Base-by-base conservation (phyloP, 2,329 filamentous ascomycete genomes). In the Nannizzia gypsea region DNA sequence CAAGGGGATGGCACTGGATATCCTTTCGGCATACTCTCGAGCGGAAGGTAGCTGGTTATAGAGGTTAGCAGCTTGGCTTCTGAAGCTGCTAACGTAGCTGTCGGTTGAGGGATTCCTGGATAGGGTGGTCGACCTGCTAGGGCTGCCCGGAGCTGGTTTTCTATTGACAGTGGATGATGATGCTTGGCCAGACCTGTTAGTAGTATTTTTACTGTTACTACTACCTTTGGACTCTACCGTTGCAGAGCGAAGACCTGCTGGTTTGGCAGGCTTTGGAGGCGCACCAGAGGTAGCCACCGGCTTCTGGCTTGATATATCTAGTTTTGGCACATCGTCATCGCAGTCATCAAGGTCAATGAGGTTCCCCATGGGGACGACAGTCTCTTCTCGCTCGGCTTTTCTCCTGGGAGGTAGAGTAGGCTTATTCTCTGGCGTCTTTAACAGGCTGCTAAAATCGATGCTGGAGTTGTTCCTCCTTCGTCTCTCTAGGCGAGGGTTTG, bases 221-320 rank as follows among this genome's bases (percentile, higher is more conserved):
- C n/a, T 34, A 60, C 38, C 34, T 46, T 42, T 60, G 38, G 20
- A 22, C 42, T 63, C 61, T 22, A 62, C 34, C 15, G 59, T 56
- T n/a, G 15, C 48, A n/a, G 58, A 57, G 5, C 61, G 64, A 34
- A 64, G 61, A 38, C 71, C 68, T 15, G 70, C 72, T 54, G 76
- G 77, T 63, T 78, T 79, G 11, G 70, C 71, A 28, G 77, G 77
- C 62, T 74, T 74, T 3, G 67, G 64, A n/a, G 76, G 77, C 15
- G 73, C 71, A 31, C 63, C 36, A 17, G 54, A 28, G 38, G 40
- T 42, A n/a, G 31, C n/a, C 6, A 42, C n/a, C 54, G 56, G 52
- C 44, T 60, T 57, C 62, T 66, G 8, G 64, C 24, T 26, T 62
- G 62, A 17, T 66, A 64, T 13, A 61, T 40, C 64, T 6, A 66